Percentiles rank a stretch among this genome's conserved stretches.
Conservation (phyloP, 2,329 filamentous ascomycete species). For the Diaporthe citrichinensis region DNA sequence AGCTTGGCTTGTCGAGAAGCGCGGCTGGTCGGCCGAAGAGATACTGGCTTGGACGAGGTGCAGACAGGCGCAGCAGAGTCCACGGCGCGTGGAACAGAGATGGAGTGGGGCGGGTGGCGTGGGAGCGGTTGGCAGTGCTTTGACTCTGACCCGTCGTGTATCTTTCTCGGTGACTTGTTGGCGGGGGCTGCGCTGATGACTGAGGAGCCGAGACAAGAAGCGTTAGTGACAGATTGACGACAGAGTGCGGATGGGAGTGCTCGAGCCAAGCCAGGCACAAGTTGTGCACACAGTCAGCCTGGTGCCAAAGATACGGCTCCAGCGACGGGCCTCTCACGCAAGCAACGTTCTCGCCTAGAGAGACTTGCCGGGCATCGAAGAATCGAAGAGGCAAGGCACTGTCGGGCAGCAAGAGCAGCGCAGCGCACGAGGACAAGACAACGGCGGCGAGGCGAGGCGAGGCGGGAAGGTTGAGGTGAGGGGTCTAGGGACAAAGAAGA, state of each 20-base stretch:
- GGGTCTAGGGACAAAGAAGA: constrained; percentile 4
- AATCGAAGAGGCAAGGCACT: not conserved
- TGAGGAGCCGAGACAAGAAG: not conserved
- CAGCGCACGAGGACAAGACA: not conserved
- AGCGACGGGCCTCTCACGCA: constrained; percentile 1
- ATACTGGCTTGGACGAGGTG: not conserved
- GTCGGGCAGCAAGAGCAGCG: not conserved
- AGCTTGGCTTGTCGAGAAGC: constrained; percentile 21
- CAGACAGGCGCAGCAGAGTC: not conserved
- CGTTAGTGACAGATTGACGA: constrained; percentile 11
- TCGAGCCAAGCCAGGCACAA: not conserved
- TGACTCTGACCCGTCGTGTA: not conserved
- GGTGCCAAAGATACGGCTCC: not conserved
- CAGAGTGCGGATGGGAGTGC: not conserved
- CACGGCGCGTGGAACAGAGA: not conserved
- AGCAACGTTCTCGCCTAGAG: not conserved
- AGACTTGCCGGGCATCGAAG: not conserved
- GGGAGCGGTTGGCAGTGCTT: not conserved
- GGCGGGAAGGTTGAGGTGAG: constrained; percentile 16
- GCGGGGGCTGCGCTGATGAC: constrained; percentile 5
- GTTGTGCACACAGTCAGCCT: not conserved
- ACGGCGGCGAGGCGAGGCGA: not conserved
- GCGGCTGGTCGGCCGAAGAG: constrained; percentile 8
- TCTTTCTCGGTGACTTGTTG: constrained; percentile 9
- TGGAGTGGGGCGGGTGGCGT: not conserved